phyloP scores from a whole-genome alignment of 441 rosid species.

The Dalechampia spathulata region DNA sequence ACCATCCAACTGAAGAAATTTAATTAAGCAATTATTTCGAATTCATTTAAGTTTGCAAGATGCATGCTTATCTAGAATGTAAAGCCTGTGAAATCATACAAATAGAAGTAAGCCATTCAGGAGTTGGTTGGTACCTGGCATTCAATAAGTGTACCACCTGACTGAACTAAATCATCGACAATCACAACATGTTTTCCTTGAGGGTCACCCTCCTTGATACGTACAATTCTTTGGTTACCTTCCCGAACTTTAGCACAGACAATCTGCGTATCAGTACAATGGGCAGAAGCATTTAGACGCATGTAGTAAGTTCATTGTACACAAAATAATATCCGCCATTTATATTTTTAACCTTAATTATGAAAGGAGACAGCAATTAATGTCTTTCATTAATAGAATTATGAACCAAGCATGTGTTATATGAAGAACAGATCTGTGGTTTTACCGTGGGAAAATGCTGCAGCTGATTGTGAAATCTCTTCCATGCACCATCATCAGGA shows the following conservation, averaged over 20 bases:
- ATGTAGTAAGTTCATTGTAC: too few species aligned
- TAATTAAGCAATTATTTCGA: too few species aligned
- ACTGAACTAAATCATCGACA: slow-evolving; percentile 95
- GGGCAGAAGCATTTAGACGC: slow-evolving; percentile 1
- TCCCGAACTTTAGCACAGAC: slow-evolving; percentile 93
- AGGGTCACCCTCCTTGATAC: slow-evolving; percentile 90
- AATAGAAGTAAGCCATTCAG: not conserved
- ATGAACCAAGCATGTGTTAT: too few species aligned
- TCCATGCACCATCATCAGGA: slow-evolving; percentile 99
- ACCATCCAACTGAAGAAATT: too few species aligned
- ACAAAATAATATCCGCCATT: too few species aligned
- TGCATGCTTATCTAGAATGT: slow-evolving; percentile 6
- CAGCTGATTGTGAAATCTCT: slow-evolving; percentile 88
- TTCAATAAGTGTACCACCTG: slow-evolving; percentile 91
- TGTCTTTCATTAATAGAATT: too few species aligned
- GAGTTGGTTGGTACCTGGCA: slow-evolving; percentile 67
- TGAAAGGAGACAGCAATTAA: too few species aligned
- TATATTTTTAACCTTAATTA: too few species aligned
- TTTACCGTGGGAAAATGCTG: slow-evolving; percentile 91
- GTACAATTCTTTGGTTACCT: slow-evolving; percentile 77
- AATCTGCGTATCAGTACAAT: slow-evolving; percentile 39
- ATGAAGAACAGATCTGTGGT: not conserved
- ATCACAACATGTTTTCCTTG: slow-evolving; percentile 84
- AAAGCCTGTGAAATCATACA: not conserved
- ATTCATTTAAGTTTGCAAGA: slow-evolving; percentile 1